Conservation (phyloP, 176 grass and related monocot genomes). For the Aegilops umbellulata region DNA sequence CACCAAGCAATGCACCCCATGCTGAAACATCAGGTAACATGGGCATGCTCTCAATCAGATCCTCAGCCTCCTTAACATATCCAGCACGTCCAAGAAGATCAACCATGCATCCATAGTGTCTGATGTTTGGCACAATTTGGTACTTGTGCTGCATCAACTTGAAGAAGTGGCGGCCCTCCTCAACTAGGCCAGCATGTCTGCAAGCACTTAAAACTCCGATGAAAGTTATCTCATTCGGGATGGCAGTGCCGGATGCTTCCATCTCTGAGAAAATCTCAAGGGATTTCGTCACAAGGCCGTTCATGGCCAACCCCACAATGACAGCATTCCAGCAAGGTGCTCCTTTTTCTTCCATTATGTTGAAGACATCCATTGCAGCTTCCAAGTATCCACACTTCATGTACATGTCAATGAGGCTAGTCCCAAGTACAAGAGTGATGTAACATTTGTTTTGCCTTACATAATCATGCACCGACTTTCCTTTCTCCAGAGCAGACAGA, state of each 20-base stretch:
- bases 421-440: slow-evolving; percentile 57
- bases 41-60: slow-evolving; percentile 75
- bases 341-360: slow-evolving; percentile 51
- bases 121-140: slow-evolving; percentile 68
- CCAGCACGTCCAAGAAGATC: slow-evolving; percentile 92
- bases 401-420: slow-evolving; percentile 90
- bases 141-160: slow-evolving; percentile 71
- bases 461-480: slow-evolving; percentile 70
- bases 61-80: slow-evolving; percentile 77
- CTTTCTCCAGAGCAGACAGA: slow-evolving; percentile 71
- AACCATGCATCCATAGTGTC: slow-evolving; percentile 90
- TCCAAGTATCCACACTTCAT: slow-evolving; percentile 82
- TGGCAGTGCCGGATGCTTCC: slow-evolving; percentile 48
- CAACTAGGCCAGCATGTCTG: slow-evolving; percentile 71
- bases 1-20: slow-evolving; percentile 84
- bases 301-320: slow-evolving; percentile 77
- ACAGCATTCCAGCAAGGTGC: slow-evolving; percentile 82
- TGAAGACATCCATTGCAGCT: slow-evolving; percentile 70
- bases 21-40: slow-evolving; percentile 72
- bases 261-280: slow-evolving; percentile 72
- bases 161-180: slow-evolving; percentile 66
- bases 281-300: slow-evolving; percentile 64
- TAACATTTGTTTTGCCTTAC: slow-evolving; percentile 50
- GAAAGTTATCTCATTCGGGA: slow-evolving; percentile 87
- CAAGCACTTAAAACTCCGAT: slow-evolving; percentile 86